Percentiles rank a stretch among this genome's conserved stretches.
Evolutionary conservation across 805 yeast species (phyloP).

Genomic region (Ogataea angusta): DNA sequence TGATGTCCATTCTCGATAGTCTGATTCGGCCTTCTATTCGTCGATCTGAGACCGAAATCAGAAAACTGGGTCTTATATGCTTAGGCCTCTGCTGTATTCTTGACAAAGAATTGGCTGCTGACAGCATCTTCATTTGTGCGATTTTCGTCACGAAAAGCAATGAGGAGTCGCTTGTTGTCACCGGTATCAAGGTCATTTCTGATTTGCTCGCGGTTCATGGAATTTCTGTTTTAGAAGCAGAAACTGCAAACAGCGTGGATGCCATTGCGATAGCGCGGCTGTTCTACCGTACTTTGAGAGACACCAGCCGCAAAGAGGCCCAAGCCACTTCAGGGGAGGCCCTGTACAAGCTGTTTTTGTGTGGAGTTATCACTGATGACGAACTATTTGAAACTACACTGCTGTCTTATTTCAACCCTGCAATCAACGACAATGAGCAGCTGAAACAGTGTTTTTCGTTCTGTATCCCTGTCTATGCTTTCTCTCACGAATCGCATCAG

Average conservation of each 20-base stretch:
- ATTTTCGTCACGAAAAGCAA: conserved; percentile 60
- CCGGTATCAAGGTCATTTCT: conserved; percentile 66
- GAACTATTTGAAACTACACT: conserved; percentile 70
- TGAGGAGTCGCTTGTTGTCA: conserved; percentile 56
- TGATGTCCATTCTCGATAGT: conserved; percentile 70
- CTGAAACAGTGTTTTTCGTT: conserved; percentile 78
- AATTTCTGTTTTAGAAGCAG: conserved; percentile 56
- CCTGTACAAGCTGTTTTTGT: conserved; percentile 73
- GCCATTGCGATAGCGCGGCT: conserved; percentile 63
- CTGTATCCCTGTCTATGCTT: conserved; percentile 85
- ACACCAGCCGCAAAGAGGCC: conserved; percentile 54
- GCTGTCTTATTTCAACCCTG: conserved; percentile 72
- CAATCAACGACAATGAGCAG: conserved; percentile 57
- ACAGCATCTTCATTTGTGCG: conserved; percentile 60
- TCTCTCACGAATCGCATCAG: conserved; percentile 72
- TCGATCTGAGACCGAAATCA: conserved; percentile 49
- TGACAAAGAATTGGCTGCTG: conserved; percentile 62
- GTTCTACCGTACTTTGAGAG: conserved; percentile 62
- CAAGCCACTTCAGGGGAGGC: conserved; percentile 87
- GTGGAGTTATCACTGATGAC: conserved; percentile 69
- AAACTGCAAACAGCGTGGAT: conserved; percentile 53
- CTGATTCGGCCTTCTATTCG: conserved; percentile 77
- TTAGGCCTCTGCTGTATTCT: conserved; percentile 77
- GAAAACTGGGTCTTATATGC: conserved; percentile 67
- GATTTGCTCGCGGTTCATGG: conserved; percentile 83